Evolutionary conservation across 75 land plant genomes (phyloP).

Genomic region (Sequoiadendron giganteum): DNA sequence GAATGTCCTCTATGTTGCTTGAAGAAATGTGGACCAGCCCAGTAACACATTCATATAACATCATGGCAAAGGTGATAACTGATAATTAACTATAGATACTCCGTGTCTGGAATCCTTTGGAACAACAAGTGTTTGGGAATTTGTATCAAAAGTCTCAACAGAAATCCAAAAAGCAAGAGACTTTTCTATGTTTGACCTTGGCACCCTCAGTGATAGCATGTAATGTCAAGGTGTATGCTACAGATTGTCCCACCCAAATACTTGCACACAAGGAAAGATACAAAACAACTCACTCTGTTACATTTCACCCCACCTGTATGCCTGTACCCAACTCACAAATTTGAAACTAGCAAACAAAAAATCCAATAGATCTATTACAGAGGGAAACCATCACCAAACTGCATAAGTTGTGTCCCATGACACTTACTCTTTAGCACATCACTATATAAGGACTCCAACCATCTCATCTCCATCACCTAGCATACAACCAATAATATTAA

Average conservation of each 20-base stretch:
- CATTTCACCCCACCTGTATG: not conserved
- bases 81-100: no score
- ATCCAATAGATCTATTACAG: not conserved
- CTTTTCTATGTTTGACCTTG: not conserved
- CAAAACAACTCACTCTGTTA: not conserved
- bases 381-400: not conserved
- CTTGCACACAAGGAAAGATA: not conserved
- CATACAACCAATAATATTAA: not conserved
- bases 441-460: not conserved
- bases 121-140: no score
- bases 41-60: no score
- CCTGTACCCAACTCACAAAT: no score
- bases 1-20: no score
- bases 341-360: not conserved
- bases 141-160: not conserved
- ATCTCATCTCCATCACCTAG: not conserved
- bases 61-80: no score
- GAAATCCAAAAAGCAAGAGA: not conserved
- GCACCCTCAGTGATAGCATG: not conserved
- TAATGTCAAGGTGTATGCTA: not conserved
- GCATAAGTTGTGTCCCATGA: not conserved
- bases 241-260: not conserved
- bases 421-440: not conserved
- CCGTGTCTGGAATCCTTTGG: no score
- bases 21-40: no score